phyloP scores from a whole-genome alignment of 176 grass and related monocot species.

The Tillandsia leiboldiana region DNA sequence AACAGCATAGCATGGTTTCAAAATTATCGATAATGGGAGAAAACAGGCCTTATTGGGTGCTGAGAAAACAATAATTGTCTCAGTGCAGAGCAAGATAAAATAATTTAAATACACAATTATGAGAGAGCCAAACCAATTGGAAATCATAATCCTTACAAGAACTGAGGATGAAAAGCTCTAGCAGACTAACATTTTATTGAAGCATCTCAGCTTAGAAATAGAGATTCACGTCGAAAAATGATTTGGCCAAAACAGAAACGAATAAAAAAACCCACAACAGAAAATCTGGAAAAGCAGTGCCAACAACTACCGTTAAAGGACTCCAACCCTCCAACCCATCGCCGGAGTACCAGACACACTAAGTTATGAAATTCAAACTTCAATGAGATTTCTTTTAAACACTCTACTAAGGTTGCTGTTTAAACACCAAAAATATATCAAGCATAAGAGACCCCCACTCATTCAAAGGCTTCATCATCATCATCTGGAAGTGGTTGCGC shows the following conservation, averaged over 20 bases:
- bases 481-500: constrained; percentile 24
- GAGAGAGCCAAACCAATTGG: no score
- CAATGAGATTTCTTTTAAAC: not conserved
- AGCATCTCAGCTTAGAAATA: not conserved
- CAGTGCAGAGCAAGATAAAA: no score
- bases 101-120: no score
- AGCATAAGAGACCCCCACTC: constrained; percentile 1
- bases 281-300: not conserved
- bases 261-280: not conserved
- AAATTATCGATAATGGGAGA: no score
- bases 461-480: constrained; percentile 26
- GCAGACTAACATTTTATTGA: not conserved
- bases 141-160: no score
- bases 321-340: not conserved
- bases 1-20: no score
- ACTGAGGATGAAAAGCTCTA: not conserved
- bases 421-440: not conserved
- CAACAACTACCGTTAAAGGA: not conserved
- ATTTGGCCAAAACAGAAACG: not conserved
- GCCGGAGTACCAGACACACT: not conserved
- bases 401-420: not conserved
- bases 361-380: not conserved
- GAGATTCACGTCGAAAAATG: not conserved
- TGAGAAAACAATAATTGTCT: no score
- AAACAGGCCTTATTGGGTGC: no score